phyloP scores from a whole-genome alignment of 108 stramenopile species.

The Nitzschia sp. region DNA sequence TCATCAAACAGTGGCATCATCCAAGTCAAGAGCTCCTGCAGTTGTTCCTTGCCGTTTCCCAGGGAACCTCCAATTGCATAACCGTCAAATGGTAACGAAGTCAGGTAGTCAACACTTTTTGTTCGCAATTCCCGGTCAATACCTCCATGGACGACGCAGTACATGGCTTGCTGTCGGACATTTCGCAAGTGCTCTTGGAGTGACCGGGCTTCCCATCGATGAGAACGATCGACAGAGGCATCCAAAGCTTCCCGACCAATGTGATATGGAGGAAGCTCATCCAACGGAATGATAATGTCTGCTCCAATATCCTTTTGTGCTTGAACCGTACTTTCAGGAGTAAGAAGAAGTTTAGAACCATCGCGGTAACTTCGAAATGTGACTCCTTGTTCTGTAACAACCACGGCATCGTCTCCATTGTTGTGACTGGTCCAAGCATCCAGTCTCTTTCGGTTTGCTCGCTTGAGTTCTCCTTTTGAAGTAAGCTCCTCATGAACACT shows the following conservation, averaged over 20 bases:
- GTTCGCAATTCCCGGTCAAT: conserved; percentile 75
- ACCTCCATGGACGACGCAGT: conserved; percentile 91
- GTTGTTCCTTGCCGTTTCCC: conserved; percentile 82
- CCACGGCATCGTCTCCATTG: conserved; percentile 59
- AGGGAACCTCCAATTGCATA: conserved; percentile 90
- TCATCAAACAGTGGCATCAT: conserved; percentile 87
- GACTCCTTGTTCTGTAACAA: conserved; percentile 88
- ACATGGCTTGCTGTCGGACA: conserved; percentile 87
- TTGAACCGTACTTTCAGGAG: conserved; percentile 87
- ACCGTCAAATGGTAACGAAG: conserved; percentile 91
- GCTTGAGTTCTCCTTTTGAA: conserved; percentile 80
- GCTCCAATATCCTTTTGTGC: conserved; percentile 90
- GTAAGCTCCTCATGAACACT: conserved; percentile 76
- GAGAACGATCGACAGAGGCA: conserved; percentile 78
- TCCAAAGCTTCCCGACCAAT: conserved; percentile 59
- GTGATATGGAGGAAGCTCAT: conserved; percentile 90
- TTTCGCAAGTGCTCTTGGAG: conserved; percentile 78
- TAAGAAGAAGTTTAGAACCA: conserved; percentile 77
- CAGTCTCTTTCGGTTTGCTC: conserved; percentile 31
- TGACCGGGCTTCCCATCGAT: conserved; percentile 92
- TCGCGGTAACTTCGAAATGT: conserved; percentile 87
- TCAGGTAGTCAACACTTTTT: conserved; percentile 80
- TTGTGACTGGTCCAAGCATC: conserved; percentile 6
- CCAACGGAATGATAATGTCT: conserved; percentile 94
- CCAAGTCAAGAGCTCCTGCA: conserved; percentile 81